Evolutionary conservation across 257 asterid genomes (phyloP), one percentile per base, ranked within the genome.

Genomic region (Linaria vulgaris): DNA sequence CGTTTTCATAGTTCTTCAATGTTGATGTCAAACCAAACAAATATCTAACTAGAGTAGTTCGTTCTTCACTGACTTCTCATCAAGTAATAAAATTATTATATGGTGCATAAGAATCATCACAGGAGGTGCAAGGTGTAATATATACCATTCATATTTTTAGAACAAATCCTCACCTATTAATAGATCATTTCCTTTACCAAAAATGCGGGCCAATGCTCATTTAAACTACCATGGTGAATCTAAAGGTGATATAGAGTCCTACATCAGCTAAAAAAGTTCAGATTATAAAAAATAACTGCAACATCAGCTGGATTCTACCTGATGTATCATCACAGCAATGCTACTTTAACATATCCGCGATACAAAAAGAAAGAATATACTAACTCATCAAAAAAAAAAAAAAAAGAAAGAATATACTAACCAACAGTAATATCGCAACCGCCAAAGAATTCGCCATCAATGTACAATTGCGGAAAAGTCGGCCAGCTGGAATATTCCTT

Each of bases 401-500:
- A 27, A 43, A 50, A 16, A 15, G 54, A 39, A 9, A 31, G 6
- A 19, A 15, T 6, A 59, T 24, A 67, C 75, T 74, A 72, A 87
- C 97, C 96, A 12, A 88, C 72, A 16, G 87, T 74, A 60, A 88
- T 90, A 85, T 90, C 97, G 53, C 97, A 90, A 73, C 96, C 97
- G 66, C 97, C 97, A 62, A 82, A 83, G 85, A 90, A 90, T 64
- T 88, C 97, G 43, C 97, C 97, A 63, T 85, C 95, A 67, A 90
- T 74, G 80, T 85, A 90, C 66, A 90, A 69, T 53, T 90, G 97
- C 3, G 96, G 97, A 71, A 90, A 90, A 37, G 97, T 90, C 38
- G 96, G 97, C 97, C 97, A 90, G 76, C 76, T 80, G 34, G 97
- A 90, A 62, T 90, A 90, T 68, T 88, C 94, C 79, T 90, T 90